Conservation (phyloP, 352 stramenopile genomes). For the Blastocystis sp. region DNA sequence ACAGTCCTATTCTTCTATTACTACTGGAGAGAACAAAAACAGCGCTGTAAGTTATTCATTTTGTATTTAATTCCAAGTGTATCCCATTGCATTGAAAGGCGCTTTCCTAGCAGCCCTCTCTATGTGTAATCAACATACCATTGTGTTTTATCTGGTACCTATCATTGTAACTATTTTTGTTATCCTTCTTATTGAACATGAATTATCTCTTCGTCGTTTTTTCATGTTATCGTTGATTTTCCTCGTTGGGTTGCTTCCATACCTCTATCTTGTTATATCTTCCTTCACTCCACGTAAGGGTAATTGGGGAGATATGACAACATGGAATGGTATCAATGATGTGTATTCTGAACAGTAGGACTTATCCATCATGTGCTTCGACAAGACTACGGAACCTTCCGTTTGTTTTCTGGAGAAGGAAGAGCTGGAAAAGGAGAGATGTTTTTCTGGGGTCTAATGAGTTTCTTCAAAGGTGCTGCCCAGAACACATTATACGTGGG, state of each 20-base stretch:
- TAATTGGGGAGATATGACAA: constrained; percentile 28
- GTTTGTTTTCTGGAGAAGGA: constrained; percentile 42
- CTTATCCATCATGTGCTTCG: constrained; percentile 45
- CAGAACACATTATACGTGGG: constrained; percentile 3
- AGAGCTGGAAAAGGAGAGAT: not conserved
- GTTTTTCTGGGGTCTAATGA: constrained; percentile 18
- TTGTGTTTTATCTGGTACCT: constrained; percentile 52
- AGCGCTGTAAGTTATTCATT: not conserved
- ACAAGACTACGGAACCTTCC: constrained; percentile 58
- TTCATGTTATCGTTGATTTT: not conserved
- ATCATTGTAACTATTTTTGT: constrained; percentile 46
- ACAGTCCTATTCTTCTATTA: constrained; percentile 39
- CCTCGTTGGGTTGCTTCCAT: constrained; percentile 3
- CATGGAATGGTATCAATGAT: not conserved
- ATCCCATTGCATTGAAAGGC: constrained; percentile 1
- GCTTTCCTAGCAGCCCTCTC: constrained; percentile 27
- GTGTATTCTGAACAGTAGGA: not conserved
- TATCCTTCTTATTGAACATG: not conserved
- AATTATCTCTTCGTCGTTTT: constrained; percentile 7
- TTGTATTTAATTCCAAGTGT: constrained; percentile 4
- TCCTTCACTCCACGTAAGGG: constrained; percentile 21
- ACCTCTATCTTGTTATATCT: constrained; percentile 25
- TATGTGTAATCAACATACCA: constrained; percentile 59
- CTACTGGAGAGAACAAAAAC: constrained; percentile 42
- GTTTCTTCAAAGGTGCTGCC: not conserved